phyloP scores from a whole-genome alignment of 352 stramenopile genomes.

The Phytophthora syringae region DNA sequence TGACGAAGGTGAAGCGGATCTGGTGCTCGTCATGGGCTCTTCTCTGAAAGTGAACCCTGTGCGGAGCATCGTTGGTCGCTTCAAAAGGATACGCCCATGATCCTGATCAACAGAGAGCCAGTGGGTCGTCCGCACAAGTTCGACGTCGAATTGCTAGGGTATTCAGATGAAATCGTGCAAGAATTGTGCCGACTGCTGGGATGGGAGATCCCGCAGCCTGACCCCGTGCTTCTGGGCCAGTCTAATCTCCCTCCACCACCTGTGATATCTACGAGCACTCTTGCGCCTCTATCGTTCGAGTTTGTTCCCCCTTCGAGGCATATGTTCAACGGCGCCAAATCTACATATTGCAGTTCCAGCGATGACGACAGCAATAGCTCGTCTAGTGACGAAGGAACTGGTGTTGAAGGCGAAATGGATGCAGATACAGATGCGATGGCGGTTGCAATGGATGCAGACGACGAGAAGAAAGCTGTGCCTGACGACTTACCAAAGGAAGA shows the following conservation, averaged over 20 bases:
- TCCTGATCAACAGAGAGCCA: slow-evolving; percentile 85
- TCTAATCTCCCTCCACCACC: slow-evolving; percentile 54
- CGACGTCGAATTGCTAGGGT: slow-evolving; percentile 84
- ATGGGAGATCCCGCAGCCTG: slow-evolving; percentile 80
- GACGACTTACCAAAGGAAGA: slow-evolving; percentile 50
- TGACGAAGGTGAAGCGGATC: slow-evolving; percentile 89
- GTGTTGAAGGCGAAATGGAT: slow-evolving; percentile 40
- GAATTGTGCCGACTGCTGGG: slow-evolving; percentile 77
- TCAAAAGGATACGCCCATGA: slow-evolving; percentile 85
- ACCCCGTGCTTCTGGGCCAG: slow-evolving; percentile 69
- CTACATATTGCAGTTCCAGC: slow-evolving; percentile 65
- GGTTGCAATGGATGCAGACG: slow-evolving; percentile 46
- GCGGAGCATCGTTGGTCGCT: slow-evolving; percentile 86
- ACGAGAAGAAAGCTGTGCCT: slow-evolving; percentile 29
- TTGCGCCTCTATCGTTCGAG: slow-evolving; percentile 59
- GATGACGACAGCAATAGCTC: slow-evolving; percentile 62
- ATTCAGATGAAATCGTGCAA: slow-evolving; percentile 87
- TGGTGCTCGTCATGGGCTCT: slow-evolving; percentile 99
- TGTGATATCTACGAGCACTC: slow-evolving; percentile 21
- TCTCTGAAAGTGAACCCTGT: slow-evolving; percentile 98
- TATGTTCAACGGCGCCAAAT: slow-evolving; percentile 77
- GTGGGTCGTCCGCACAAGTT: slow-evolving; percentile 85
- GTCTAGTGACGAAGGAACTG: slow-evolving; percentile 54
- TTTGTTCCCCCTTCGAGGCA: slow-evolving; percentile 76
- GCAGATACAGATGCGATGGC: slow-evolving; percentile 21